Conservation (phyloP, 23 red algal species). For the Pyropia yezoensis region DNA sequence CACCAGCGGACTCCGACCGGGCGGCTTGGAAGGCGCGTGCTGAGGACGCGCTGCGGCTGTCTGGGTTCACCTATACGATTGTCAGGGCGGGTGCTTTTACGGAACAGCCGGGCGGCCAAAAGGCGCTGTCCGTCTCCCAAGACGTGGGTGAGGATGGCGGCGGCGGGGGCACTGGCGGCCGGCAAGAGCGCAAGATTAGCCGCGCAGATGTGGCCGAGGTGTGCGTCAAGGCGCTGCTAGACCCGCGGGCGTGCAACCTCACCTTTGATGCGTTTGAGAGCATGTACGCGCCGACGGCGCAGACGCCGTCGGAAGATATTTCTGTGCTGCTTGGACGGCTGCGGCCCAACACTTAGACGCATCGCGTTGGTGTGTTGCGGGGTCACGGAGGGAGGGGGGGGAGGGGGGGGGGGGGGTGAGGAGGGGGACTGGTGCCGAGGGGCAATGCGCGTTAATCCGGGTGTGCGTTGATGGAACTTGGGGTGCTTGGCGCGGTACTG, state of each 20-base stretch:
- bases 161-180: conserved; percentile 28
- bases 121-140: conserved; percentile 56
- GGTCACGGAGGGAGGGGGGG: not conserved
- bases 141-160: conserved; percentile 4
- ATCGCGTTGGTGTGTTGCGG: not conserved
- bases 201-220: conserved; percentile 89
- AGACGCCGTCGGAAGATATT: conserved; percentile 30
- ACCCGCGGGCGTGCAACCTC: conserved; percentile 87
- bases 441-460: not conserved
- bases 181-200: conserved; percentile 24
- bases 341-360: conserved; percentile 56
- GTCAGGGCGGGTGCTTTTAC: conserved; percentile 71
- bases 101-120: conserved; percentile 70
- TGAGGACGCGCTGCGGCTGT: conserved; percentile 64
- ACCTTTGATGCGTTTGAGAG: conserved; percentile 89
- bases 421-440: not conserved
- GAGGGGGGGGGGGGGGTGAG: too few species aligned
- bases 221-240: conserved; percentile 57
- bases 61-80: conserved; percentile 88
- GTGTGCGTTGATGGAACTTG: not conserved
- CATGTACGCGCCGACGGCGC: conserved; percentile 73
- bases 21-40: conserved; percentile 67
- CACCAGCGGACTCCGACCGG: conserved; percentile 11
- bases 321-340: conserved; percentile 62
- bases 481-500: too few species aligned